phyloP scores from a whole-genome alignment of 495 filamentous ascomycete genomes.

The Amniculicola lignicola region DNA sequence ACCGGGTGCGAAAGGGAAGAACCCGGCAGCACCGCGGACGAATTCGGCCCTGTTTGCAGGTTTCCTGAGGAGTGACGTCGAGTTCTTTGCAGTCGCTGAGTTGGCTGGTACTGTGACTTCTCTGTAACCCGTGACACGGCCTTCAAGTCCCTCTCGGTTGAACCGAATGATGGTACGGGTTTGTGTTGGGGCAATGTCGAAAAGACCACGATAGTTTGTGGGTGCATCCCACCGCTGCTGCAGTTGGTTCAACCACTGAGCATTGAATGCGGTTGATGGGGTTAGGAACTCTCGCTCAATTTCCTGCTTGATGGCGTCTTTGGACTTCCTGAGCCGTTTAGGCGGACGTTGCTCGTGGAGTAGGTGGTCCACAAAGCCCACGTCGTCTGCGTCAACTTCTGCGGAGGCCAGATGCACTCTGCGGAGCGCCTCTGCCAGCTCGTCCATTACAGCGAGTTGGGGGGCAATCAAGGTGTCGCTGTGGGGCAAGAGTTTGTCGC shows the following conservation, averaged over 20 bases:
- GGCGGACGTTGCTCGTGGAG: conserved; percentile 53
- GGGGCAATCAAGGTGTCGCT: too few species aligned
- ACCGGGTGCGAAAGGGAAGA: conserved; percentile 93
- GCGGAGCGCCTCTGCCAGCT: conserved; percentile 11
- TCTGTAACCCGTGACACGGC: conserved; percentile 87
- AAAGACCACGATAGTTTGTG: conserved; percentile 72
- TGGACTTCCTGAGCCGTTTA: conserved; percentile 55
- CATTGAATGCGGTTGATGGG: conserved; percentile 71
- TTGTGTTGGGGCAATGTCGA: conserved; percentile 84
- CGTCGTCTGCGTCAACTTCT: conserved; percentile 26
- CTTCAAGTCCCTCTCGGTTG: conserved; percentile 86
- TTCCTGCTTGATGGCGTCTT: conserved; percentile 59
- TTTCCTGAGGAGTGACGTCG: conserved; percentile 83
- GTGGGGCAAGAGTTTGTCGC: too few species aligned
- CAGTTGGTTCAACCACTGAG: conserved; percentile 79
- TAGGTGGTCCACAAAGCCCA: conserved; percentile 54
- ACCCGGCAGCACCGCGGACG: conserved; percentile 90
- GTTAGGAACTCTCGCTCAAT: conserved; percentile 75
- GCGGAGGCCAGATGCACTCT: conserved; percentile 5
- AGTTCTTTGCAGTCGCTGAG: conserved; percentile 93
- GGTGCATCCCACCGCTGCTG: conserved; percentile 89
- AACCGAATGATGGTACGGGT: conserved; percentile 90
- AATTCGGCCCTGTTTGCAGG: conserved; percentile 87
- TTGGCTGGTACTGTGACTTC: conserved; percentile 90
- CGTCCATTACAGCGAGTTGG: conserved; percentile 12